Evolutionary conservation across 768 basidiomycete genomes (phyloP), one percentile per base, ranked within the genome.

Genomic region (Hypholoma fasciculare): DNA sequence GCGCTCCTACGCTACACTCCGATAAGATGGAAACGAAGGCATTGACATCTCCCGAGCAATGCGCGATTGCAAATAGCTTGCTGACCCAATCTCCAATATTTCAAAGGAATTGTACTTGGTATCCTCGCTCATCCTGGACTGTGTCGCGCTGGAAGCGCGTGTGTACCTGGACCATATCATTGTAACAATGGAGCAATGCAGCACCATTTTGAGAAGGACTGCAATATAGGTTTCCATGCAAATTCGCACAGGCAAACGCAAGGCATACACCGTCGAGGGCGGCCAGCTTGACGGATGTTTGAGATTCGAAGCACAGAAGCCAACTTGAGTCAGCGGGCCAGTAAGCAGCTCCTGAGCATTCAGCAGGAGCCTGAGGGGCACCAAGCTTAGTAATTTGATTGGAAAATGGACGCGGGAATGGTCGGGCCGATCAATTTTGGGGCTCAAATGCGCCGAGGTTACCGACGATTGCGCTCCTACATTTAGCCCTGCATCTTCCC

Each of bases 391-490:
- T 67, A 38, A 67, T 54, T 39, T 51, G 34, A 34, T 54, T 34
- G 30, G 40, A 39, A 64, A 64, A 56, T 55, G 36, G 30, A 49
- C 39, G 55, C 48, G 54, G 52, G 49, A 49, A 47, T 36, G 58
- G 53, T 56, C 65, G 65, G 65, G n/a, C 65, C 65, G 65, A 66
- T 20, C 23, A 13, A 34, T 34, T 34, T 34, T 6, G 30, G 30
- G 30, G 30, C 30, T 34, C 36, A 60, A 59, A 60, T 58, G 38
- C 53, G 51, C 63, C 63, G 63, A 55, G 46, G 53, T 51, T 49
- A 57, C 58, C 58, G 58, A 59, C 61, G 54, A 57, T 39, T 37
- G 40, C 38, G 37, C 46, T 47, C 50, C 49, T 47, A 40, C 36
- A 36, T 36, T 53, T 53, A 58, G 49, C 43, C 40, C 52, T 60